Conservation (phyloP, 805 yeast genomes). For the Hanseniaspora meyeri region DNA sequence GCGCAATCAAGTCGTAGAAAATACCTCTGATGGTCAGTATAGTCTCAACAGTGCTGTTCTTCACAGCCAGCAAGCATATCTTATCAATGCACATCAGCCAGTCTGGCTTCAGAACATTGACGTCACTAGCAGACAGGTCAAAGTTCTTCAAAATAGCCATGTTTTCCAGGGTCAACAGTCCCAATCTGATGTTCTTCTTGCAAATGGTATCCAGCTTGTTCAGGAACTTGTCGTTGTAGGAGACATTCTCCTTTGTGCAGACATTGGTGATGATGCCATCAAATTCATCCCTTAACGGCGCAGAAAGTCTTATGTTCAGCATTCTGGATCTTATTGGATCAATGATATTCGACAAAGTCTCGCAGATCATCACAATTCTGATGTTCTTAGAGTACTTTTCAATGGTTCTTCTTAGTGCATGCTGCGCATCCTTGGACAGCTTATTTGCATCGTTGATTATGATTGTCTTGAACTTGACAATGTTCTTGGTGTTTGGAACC, state of each 20-base stretch:
- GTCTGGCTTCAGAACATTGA: constrained; percentile 60
- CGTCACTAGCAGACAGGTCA: constrained; percentile 29
- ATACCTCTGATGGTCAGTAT: constrained; percentile 47
- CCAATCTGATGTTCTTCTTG: constrained; percentile 61
- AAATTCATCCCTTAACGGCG: constrained; percentile 59
- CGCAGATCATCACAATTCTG: constrained; percentile 72
- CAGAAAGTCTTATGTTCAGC: constrained; percentile 70
- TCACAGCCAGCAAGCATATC: constrained; percentile 47
- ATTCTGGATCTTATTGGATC: constrained; percentile 93
- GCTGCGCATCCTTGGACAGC: constrained; percentile 84
- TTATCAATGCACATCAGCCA: constrained; percentile 75
- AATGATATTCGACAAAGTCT: constrained; percentile 81
- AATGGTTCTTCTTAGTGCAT: constrained; percentile 91
- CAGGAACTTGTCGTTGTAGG: constrained; percentile 15
- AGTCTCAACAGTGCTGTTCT: constrained; percentile 51
- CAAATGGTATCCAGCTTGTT: constrained; percentile 35
- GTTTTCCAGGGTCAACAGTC: constrained; percentile 72
- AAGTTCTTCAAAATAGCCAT: constrained; percentile 37
- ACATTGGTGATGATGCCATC: constrained; percentile 42
- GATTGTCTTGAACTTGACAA: constrained; percentile 60
- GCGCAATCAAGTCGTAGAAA: constrained; percentile 75
- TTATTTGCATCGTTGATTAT: constrained; percentile 87
- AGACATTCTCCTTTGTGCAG: constrained; percentile 42
- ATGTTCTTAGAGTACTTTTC: constrained; percentile 84
- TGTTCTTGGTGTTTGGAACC: constrained; percentile 30